Base-by-base conservation (phyloP, 2,329 filamentous ascomycete genomes). In the Fusarium sp. region DNA sequence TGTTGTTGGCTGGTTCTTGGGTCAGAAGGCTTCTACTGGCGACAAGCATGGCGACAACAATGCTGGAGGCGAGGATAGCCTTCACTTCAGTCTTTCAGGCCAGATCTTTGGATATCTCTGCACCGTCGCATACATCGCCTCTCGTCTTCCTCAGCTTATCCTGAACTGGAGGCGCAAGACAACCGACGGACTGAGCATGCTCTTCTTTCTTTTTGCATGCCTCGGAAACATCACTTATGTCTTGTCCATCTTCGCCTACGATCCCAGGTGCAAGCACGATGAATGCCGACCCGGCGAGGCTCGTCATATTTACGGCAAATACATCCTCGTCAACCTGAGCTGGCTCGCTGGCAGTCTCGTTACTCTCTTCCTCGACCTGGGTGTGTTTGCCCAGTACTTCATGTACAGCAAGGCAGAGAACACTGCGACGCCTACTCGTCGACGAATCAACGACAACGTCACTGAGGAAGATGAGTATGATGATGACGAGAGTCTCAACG, bases 161-260 rank as follows among this genome's bases (percentile, higher is more conserved):
- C 89, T 98, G 59, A 99, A 98, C 82, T 97, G 94, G 84, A 90
- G 93, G 25, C 92, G 96, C 70, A 97, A 97, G 84, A 95, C 92
- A 46, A 98, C 95, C 2, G 95, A 98, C 62, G 96, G 96, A 7
- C 92, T 99, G 25, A 95, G 93, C 73, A 91, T 98, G 83, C 87
- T 98, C 16, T 99, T 98, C 83, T 98, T 98, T 84, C 86, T 98
- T 27, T 98, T 99, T 80, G 96, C 96, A 9, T 98, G 95, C 79
- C 89, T 98, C 10, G 96, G 96, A 5, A 99, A 99, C 80, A 82
- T 97, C 73, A 98, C 95, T 0, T 98, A 97, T 78, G 95, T 98
- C 23, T 84, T 97, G 41, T 95, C 92, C 41, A 98, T 99, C 75
- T 87, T 98, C 72, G 95, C 94, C 2, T 98, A 94, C 78, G 93